These are phyloP conservation scores for Lachnellula hyalina DNA, from an alignment of 2,329 filamentous ascomycete species.

Conservation along the genomic window DNA sequence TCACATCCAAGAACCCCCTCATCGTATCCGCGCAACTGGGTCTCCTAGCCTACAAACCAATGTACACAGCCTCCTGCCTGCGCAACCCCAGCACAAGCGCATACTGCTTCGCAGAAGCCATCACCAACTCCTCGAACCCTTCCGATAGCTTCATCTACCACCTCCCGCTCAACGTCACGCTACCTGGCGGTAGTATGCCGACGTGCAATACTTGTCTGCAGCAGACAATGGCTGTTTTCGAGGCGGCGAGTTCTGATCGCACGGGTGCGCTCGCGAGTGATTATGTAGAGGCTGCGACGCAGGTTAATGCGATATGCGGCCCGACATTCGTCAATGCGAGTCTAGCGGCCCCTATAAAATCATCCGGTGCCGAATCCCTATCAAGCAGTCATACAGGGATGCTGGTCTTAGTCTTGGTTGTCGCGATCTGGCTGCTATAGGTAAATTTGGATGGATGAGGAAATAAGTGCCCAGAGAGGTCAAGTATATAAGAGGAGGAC, in stretches of 20 bases:
- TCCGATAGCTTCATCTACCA: constrained; percentile 80
- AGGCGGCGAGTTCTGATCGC: constrained; percentile 59
- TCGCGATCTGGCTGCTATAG: constrained; percentile 18
- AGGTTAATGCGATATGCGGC: constrained; percentile 65
- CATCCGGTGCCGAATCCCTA: not conserved
- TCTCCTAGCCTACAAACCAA: constrained; percentile 67
- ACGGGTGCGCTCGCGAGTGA: constrained; percentile 61
- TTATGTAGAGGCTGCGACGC: constrained; percentile 65
- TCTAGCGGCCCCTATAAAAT: constrained; percentile 31
- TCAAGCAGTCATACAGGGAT: constrained; percentile 3
- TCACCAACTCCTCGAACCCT: constrained; percentile 66
- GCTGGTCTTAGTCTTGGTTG: constrained; percentile 14
- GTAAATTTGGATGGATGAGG: not conserved
- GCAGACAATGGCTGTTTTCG: constrained; percentile 78
- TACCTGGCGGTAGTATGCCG: constrained; percentile 64
- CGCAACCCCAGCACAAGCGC: constrained; percentile 57
- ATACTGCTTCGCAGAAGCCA: constrained; percentile 80
- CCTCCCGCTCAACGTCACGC: constrained; percentile 67
- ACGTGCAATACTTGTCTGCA: constrained; percentile 72
- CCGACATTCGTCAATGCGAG: constrained; percentile 51
- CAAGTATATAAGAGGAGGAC: not conserved
- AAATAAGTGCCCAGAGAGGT: not conserved
- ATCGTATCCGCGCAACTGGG: constrained; percentile 72
- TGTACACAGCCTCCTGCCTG: constrained; percentile 79
- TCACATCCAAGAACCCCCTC: constrained; percentile 57